Percentiles rank a stretch among this genome's conserved stretches.
Evolutionary conservation across 2,329 filamentous ascomycete genomes (phyloP).

Genomic region (Mollisia scopiformis): DNA sequence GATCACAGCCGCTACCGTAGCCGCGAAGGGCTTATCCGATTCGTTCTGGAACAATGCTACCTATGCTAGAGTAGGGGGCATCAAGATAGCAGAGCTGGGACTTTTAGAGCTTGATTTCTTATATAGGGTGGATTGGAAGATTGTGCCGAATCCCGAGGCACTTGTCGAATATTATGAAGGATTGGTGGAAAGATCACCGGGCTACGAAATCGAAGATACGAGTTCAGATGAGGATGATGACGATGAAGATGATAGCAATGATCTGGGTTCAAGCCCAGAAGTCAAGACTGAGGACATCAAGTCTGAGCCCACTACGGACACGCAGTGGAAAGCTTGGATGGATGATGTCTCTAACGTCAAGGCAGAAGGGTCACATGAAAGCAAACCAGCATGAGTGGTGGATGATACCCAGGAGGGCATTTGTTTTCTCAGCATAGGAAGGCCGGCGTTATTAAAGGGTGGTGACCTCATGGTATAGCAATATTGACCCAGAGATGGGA

Average conservation of each 20-base stretch:
- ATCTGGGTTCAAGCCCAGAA: slow-evolving; percentile 30
- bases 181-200: slow-evolving; percentile 69
- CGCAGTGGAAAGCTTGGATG: slow-evolving; percentile 37
- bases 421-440: background rate
- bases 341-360: slow-evolving; percentile 30
- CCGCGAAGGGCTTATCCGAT: slow-evolving; percentile 93
- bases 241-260: slow-evolving; percentile 37
- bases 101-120: slow-evolving; percentile 92
- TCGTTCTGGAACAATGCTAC: slow-evolving; percentile 99
- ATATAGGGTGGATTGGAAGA: slow-evolving; percentile 91
- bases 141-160: slow-evolving; percentile 93
- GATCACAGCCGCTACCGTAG: slow-evolving; percentile 93
- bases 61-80: slow-evolving; percentile 91
- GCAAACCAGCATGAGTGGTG: slow-evolving; percentile 6
- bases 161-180: slow-evolving; percentile 92
- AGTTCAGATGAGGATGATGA: slow-evolving; percentile 34
- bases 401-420: slow-evolving; percentile 10
- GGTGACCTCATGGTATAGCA: background rate
- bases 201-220: slow-evolving; percentile 52
- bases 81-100: slow-evolving; percentile 87
- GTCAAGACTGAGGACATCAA: slow-evolving; percentile 9
- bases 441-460: background rate
- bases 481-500: background rate
- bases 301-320: slow-evolving; percentile 21
- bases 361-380: slow-evolving; percentile 11